Base-by-base conservation (phyloP, 2,329 filamentous ascomycete genomes). In the Aspergillus latus region DNA sequence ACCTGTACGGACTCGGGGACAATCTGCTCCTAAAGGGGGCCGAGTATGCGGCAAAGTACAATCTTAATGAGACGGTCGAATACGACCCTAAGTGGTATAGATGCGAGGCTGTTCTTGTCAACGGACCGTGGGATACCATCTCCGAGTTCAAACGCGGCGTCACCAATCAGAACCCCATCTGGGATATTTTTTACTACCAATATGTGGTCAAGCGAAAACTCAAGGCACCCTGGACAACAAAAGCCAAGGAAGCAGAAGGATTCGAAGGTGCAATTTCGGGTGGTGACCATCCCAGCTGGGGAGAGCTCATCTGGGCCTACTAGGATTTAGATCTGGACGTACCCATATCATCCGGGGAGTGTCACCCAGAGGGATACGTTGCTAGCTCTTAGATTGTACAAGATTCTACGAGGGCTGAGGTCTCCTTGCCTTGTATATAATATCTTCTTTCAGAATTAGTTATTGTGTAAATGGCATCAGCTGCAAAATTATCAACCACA, bases 21-120 rank as follows among this genome's bases (percentile, higher is more conserved):
- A 70, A 71, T 46, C 50, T 76, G 1, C 52, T 77, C 2, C 63
- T 75, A 6, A 72, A 68, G 47, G 74, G 62, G 2, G 65, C 68
- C 0, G 74, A 77, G 55, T 77, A 77, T 57, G 59, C 67, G 1
- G 74, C 74, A 13, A 71, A 70, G 39, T 77, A 70, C 55, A 76
- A 75, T 28, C 61, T 77, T 0, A 69, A 69, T 15, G 50, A 72
- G 3, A 66, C 62, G 0, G 73, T 77, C 0, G 47, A 60, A 0
- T 77, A 73, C 40, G 69, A 76, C 43, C 70, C 67, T 2, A 66
- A 62, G 5, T 75, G 68, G 55, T 73, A 68, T 39, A 66, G 74
- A 0, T 77, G 75, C 49, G 75, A 77, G 54, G 74, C 74, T 0
- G 64, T 76, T 1, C 61, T 77, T 13, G 69, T 76, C 3, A 69